Conservation (phyloP, 192 early-diverging fungal species). For the Coemansia sp. region DNA sequence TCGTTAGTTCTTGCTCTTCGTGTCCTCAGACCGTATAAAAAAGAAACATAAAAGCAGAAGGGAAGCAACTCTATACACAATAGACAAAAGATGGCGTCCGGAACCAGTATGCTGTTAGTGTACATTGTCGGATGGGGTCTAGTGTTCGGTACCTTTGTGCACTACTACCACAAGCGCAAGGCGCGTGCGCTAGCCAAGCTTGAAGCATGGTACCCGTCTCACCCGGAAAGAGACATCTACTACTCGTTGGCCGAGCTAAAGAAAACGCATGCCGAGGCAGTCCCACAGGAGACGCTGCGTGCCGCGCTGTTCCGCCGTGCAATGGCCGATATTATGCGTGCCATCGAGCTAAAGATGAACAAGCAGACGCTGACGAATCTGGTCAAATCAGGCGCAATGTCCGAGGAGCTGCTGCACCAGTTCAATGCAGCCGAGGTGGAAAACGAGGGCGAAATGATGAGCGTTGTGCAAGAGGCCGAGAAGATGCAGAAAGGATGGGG, state of each 20-base stretch:
- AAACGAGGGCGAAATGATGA: constrained; percentile 74
- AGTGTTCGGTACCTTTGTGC: constrained; percentile 57
- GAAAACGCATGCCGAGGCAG: constrained; percentile 49
- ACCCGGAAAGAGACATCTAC: constrained; percentile 65
- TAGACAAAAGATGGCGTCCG: constrained; percentile 40
- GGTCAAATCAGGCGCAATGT: constrained; percentile 76
- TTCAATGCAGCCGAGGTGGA: constrained; percentile 78
- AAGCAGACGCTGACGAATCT: constrained; percentile 73
- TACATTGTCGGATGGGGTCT: constrained; percentile 57
- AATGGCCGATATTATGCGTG: constrained; percentile 71
- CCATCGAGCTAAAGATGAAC: constrained; percentile 74
- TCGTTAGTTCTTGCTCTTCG: not conserved
- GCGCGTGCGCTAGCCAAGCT: constrained; percentile 48
- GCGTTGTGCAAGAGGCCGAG: constrained; percentile 81
- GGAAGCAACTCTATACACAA: not conserved
- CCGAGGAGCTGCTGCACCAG: constrained; percentile 78
- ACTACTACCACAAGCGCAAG: constrained; percentile 59
- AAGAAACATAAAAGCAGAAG: not conserved
- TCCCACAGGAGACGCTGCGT: constrained; percentile 62
- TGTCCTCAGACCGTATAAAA: not conserved
- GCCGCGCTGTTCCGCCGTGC: constrained; percentile 80
- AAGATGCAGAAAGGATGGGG: constrained; percentile 79
- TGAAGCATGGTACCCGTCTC: constrained; percentile 70
- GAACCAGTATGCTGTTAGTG: constrained; percentile 51
- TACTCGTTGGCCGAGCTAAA: constrained; percentile 61